Base-by-base conservation (phyloP, 2,329 filamentous ascomycete genomes). In the Aspergillus flavus region DNA sequence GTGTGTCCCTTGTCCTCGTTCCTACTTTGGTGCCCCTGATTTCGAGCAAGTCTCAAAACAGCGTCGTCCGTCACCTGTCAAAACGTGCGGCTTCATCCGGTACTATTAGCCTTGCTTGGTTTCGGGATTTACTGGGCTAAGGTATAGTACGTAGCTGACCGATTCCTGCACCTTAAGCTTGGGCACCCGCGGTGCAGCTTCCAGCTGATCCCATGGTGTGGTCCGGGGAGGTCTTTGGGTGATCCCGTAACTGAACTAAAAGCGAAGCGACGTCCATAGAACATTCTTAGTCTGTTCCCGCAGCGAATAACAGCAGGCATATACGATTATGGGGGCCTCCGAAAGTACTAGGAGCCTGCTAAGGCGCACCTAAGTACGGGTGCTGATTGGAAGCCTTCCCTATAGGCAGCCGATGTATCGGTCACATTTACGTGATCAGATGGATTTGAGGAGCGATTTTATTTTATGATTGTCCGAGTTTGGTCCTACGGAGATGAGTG, bases 251-350 rank as follows among this genome's bases (percentile, higher is more conserved):
- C 36, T 55, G 57, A 50, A 59, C 61, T 62, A 61, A 64, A 36
- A 43, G 43, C 43, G 56, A 55, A 67, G 61, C 59, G 53, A 64
- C 43, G 48, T 59, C 64, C 57, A 68, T 68, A 59, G 66, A 68
- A 68, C 60, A 66, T 68, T 66, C 66, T 68, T 68, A 68, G 66
- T 63, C 61, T 55, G 43, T 66, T 68, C 56, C 61, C 61, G 61
- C 61, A 41, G 43, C 57, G 58, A 61, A 57, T 63, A 50, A 28
- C 30, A 36, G 21, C 52, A 45, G 23, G 26, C n/a, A 36, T 36
- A n/a, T 23, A 55, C 34, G 21, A 55, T 55, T 36, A 55, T 55
- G 52, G 52, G 52, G 26, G 34, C n/a, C 52, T 39, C 11, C 16
- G 11, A 55, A 55, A 39, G 52, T 39, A 55, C 63, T 50, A 63